Evolutionary conservation across 169 alveolate species (phyloP), one percentile per base, ranked within the genome.

Genomic region (Plasmodium cynomolgi): DNA sequence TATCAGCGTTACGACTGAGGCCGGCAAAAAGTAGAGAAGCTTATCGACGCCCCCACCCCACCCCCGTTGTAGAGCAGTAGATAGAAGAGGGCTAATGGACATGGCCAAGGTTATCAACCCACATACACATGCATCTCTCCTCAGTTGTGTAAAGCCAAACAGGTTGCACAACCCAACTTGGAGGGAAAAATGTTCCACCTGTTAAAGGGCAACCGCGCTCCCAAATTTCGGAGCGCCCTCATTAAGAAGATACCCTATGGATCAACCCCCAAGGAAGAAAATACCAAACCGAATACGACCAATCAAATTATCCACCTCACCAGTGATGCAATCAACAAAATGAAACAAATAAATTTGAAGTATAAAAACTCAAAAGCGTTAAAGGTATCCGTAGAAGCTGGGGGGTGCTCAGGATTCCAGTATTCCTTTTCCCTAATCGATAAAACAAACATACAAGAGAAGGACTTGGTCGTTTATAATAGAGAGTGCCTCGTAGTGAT

Each of bases 321-420:
- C 33, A 62, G 44, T 37, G 93, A 86, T 15, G 97, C 97, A 8
- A 71, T 95, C 3, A 86, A 90, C n/a, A 92, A 93, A 77, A 91
- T 96, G 81, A 83, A 95, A 71, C 72, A 75, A 37, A 68, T 96
- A 1, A 85, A 92, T 83, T 26, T 41, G 54, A 91, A 91, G 34
- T 88, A 94, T 58, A 58, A 73, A 71, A 85, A 81, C 31, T 62
- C 93, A 11, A 96, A 93, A 83, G 92, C 84, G 29, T 91, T 96
- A 62, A 92, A 91, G 39, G 80, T 96, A 13, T 84, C 86, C 20
- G 96, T 96, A 5, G 93, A 96, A 50, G 97, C 97, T 37, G 97
- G 97, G 9, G 97, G 97, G 11, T 96, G 97, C 72, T 96, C 97
- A 20, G 97, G 97, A 2, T 96, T 96, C 91, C 97, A 96, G 84